Base-by-base conservation (phyloP, 495 filamentous ascomycete genomes). In the Penicillium subrubescens region DNA sequence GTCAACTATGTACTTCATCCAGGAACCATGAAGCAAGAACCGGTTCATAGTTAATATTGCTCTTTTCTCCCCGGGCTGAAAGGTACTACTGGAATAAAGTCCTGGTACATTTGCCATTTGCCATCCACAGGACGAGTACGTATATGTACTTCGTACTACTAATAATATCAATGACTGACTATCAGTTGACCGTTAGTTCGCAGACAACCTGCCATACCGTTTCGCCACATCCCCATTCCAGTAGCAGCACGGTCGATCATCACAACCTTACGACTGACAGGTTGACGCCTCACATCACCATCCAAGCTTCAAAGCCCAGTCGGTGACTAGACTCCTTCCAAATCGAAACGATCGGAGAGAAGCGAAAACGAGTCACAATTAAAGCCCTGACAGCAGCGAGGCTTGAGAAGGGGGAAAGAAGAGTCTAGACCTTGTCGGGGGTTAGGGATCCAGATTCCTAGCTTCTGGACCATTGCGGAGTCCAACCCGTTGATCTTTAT, bases 381-480 rank as follows among this genome's bases (percentile, higher is more conserved):
- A 8, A 34, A 52, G 53, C 19, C 37, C 21, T 27, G 27, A 57
- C 25, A 37, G n/a, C n/a, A n/a, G n/a, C n/a, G n/a, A n/a, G n/a
- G n/a, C n/a, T n/a, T n/a, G n/a, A n/a, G n/a, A n/a, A n/a, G n/a
- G n/a, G n/a, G n/a, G n/a, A n/a, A n/a, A n/a, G n/a, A 34, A 37
- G 23, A 56, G 62, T 55, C 59, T 39, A 37, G 44, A 60, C 34
- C 37, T 5, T 17, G 51, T 21, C 25, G 25, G 25, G 25, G 50
- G 15, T 54, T 57, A 25, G 15, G 44, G 44, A 23, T 25, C 25
- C 25, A 27, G 25, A 27, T 27, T 27, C 25, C 25, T 4, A 27
- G 58, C 57, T 59, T 67, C 60, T 62, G 59, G 67, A 63, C 67
- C 67, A 43, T 66, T 69, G 67, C 63, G 67, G 67, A 70, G 64